Evolutionary conservation across 1,284 basidiomycete species (phyloP).

Genomic region (Dichomitus squalens): DNA sequence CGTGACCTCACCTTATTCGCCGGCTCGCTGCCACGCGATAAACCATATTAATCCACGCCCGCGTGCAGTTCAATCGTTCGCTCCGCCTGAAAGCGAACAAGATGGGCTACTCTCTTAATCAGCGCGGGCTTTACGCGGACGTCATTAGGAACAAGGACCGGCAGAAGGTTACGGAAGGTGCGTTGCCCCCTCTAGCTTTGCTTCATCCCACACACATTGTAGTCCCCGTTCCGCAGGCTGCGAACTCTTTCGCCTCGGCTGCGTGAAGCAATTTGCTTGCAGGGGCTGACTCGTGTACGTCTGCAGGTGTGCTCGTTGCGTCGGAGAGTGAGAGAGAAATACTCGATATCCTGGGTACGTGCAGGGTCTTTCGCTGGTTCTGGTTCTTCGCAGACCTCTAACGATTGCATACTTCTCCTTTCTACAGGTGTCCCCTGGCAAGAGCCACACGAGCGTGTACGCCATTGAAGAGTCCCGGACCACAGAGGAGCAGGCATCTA

Average conservation of each 20-base stretch:
- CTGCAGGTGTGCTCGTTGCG: conserved; percentile 70
- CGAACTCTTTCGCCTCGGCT: no score
- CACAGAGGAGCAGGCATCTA: background rate
- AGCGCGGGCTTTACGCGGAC: conserved; percentile 74
- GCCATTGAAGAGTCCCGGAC: conserved; percentile 3
- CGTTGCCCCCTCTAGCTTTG: conserved; percentile 24
- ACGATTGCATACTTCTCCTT: background rate
- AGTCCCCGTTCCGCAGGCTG: no score
- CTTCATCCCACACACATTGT: background rate
- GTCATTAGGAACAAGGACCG: conserved; percentile 73
- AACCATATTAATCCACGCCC: background rate
- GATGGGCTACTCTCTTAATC: conserved; percentile 85
- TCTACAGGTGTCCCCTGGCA: conserved; percentile 69
- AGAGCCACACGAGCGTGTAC: conserved; percentile 71
- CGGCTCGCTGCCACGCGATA: background rate
- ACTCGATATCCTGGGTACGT: conserved; percentile 67
- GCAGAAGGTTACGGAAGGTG: conserved; percentile 68
- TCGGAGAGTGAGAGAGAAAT: conserved; percentile 86
- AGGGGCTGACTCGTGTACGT: background rate
- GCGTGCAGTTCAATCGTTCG: conserved; percentile 81
- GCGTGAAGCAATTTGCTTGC: no score
- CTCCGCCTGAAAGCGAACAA: conserved; percentile 83
- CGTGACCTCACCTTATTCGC: background rate
- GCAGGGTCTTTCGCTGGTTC: background rate
- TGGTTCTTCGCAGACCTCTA: background rate